Conservation (phyloP, 2,329 filamentous ascomycete species). For the Cercospora sp. region DNA sequence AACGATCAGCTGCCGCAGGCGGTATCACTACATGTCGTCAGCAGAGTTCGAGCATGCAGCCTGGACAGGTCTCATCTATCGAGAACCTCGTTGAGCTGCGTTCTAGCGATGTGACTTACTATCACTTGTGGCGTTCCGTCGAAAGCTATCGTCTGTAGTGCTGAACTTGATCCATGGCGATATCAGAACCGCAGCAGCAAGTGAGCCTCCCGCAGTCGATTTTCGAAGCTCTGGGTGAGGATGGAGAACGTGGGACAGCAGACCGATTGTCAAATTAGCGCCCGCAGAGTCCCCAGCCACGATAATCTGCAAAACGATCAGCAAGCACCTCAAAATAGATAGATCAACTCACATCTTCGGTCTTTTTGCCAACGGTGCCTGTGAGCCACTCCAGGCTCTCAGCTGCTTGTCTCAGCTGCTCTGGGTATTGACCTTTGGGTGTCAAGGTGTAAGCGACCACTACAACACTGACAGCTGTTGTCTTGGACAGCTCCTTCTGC, state of each 20-base stretch:
- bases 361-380: slow-evolving; percentile 39
- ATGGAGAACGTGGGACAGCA: slow-evolving; percentile 57
- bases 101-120: slow-evolving; percentile 7
- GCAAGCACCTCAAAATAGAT: background rate
- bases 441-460: slow-evolving; percentile 62
- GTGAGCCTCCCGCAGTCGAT: slow-evolving; percentile 45
- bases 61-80: background rate
- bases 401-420: slow-evolving; percentile 51
- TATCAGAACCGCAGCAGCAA: slow-evolving; percentile 57
- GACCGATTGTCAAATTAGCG: slow-evolving; percentile 49
- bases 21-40: slow-evolving; percentile 42
- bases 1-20: slow-evolving; percentile 44
- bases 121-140: slow-evolving; percentile 54
- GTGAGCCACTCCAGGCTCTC: slow-evolving; percentile 49
- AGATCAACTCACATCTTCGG: slow-evolving; percentile 36
- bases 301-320: slow-evolving; percentile 42
- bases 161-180: slow-evolving; percentile 60
- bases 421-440: slow-evolving; percentile 46
- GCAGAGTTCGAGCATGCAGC: background rate
- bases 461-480: slow-evolving; percentile 51
- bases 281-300: slow-evolving; percentile 58
- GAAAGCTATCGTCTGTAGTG: slow-evolving; percentile 46
- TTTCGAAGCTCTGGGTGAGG: slow-evolving; percentile 52
- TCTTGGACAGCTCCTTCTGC: slow-evolving; percentile 44
- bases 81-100: background rate